Base-by-base conservation (phyloP, 2,329 filamentous ascomycete species). In the Cucurbitaria berberidis region DNA sequence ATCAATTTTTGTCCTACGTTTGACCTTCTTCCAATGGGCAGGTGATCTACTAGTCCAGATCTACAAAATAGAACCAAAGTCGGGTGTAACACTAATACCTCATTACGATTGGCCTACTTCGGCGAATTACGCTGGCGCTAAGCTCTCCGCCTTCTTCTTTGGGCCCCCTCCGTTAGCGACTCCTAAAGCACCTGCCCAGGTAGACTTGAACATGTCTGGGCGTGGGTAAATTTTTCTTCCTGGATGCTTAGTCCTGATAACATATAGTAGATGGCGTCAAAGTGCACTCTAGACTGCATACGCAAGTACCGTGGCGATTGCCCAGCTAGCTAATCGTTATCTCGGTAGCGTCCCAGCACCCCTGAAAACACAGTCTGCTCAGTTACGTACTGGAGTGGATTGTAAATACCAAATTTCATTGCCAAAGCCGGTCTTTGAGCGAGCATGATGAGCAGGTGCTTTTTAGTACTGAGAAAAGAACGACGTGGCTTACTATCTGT, bases 141-240 rank as follows among this genome's bases (percentile, higher is more conserved):
- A 39, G 35, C 27, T 59, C 26, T 40, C 48, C 48, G 54, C 58
- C 58, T 60, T 60, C 58, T 58, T 22, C 46, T 59, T 60, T 53
- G 3, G 58, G 51, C 44, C 26, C 36, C 11, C 51, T 60, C 58
- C 55, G 58, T 41, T 41, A 34, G 41, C 46, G 16, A 35, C 43
- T 46, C 41, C 48, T 53, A 39, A 51, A 45, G 36, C 53, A 56
- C 55, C 55, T 59, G 55, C 55, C 55, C 43, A 50, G 51, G 53
- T 59, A 44, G 48, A 53, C 46, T 40, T 43, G 47, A 38, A 24
- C 11, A n/a, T 41, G 45, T 41, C 21, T 30, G 34, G 43, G 30
- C 42, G 36, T 38, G 35, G 41, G 39, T 35, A 24, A 18, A 45
- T 15, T 32, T 43, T 41, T 39, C 39, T 38, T 49, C 42, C 32